Conservation (phyloP, 768 basidiomycete genomes). For the Kwoniella europaea region DNA sequence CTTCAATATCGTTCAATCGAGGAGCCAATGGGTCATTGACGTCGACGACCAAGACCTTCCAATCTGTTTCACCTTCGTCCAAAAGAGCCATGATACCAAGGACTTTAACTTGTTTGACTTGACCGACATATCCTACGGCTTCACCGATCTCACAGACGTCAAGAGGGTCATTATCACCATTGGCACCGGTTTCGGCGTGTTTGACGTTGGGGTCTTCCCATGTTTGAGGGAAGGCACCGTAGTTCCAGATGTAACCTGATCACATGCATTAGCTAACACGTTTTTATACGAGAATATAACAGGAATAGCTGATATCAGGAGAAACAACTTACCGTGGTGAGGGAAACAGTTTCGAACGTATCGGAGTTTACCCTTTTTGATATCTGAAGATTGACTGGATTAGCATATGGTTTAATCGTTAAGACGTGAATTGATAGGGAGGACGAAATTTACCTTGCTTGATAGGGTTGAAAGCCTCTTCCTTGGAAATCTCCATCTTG, state of each 20-base stretch:
- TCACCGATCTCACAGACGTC: slow-evolving; percentile 99
- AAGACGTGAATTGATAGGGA: no score
- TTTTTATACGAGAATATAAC: neutral
- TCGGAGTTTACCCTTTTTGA: slow-evolving; percentile 93
- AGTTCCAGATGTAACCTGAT: slow-evolving; percentile 88
- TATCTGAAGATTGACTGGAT: slow-evolving; percentile 59
- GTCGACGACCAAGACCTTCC: slow-evolving; percentile 99
- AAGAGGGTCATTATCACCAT: slow-evolving; percentile 98
- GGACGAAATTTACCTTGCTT: slow-evolving; percentile 69
- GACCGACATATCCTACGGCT: slow-evolving; percentile 93
- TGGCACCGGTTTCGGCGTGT: slow-evolving; percentile 97
- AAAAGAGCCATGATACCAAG: slow-evolving; percentile 99
- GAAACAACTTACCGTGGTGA: slow-evolving; percentile 80
- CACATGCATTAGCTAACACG: neutral
- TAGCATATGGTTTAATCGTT: no score
- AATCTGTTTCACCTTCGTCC: slow-evolving; percentile 99
- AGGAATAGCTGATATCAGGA: neutral
- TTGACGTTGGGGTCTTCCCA: slow-evolving; percentile 91
- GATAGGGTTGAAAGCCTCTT: slow-evolving; percentile 99
- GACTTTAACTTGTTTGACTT: slow-evolving; percentile 99
- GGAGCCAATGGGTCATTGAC: slow-evolving; percentile 91
- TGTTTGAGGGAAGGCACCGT: slow-evolving; percentile 98
- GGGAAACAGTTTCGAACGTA: slow-evolving; percentile 99
- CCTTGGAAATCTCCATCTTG: slow-evolving; percentile 99
- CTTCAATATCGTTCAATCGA: slow-evolving; percentile 98